Evolutionary conservation across 768 basidiomycete genomes (phyloP).

Genomic region (Termitomyces titanicus): DNA sequence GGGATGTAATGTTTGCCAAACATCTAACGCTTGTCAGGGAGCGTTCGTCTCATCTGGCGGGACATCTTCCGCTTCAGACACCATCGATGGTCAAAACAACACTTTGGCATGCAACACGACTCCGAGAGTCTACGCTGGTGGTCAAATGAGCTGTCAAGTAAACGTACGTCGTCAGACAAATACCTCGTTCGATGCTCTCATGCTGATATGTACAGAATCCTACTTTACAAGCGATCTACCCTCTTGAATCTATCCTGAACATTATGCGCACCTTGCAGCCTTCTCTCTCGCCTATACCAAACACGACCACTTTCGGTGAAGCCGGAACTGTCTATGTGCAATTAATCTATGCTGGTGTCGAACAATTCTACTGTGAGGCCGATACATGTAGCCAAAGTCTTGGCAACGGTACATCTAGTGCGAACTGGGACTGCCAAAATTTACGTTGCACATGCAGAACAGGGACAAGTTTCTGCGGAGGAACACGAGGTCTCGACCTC

Average conservation of each 20-base stretch:
- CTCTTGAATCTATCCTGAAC: constrained; percentile 67
- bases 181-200: neutral
- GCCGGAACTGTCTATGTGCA: constrained; percentile 59
- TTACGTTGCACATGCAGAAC: constrained; percentile 72
- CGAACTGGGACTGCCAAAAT: constrained; percentile 69
- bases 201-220: constrained; percentile 55
- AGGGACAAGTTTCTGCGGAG: constrained; percentile 76
- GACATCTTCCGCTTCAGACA: constrained; percentile 27
- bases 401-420: constrained; percentile 31
- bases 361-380: constrained; percentile 86
- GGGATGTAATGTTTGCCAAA: constrained; percentile 79
- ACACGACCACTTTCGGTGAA: constrained; percentile 54
- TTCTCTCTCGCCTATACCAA: constrained; percentile 63
- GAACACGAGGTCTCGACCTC: constrained; percentile 39
- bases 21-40: constrained; percentile 60
- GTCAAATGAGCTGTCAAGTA: constrained; percentile 84
- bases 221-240: constrained; percentile 74
- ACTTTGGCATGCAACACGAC: constrained; percentile 70
- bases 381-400: constrained; percentile 64
- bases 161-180: constrained; percentile 49
- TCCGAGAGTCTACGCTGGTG: constrained; percentile 70
- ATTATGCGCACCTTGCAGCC: constrained; percentile 76
- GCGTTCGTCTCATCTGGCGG: constrained; percentile 47
- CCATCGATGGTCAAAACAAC: constrained; percentile 44
- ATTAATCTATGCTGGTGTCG: constrained; percentile 74